These are phyloP conservation scores for Globisporangium polare DNA, from an alignment of 352 stramenopile species.

Conservation along the genomic window DNA sequence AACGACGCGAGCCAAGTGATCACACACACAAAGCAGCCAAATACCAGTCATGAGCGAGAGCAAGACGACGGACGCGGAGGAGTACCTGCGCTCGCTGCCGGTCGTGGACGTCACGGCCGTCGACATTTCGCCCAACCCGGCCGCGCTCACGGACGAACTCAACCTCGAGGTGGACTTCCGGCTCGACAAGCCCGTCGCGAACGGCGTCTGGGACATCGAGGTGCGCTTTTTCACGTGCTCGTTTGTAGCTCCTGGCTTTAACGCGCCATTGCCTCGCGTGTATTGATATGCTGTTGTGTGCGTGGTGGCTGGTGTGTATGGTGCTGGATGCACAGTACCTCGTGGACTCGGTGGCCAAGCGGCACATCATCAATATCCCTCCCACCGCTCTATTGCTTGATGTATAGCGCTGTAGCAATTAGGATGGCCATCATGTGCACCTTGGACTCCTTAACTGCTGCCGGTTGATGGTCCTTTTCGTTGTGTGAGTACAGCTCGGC, in stretches of 20 bases:
- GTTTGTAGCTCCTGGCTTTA: neutral
- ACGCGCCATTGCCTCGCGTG: neutral
- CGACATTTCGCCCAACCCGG: constrained; percentile 82
- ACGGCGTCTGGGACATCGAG: constrained; percentile 78
- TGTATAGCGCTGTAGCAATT: neutral
- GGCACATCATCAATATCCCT: constrained; percentile 88
- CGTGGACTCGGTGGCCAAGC: constrained; percentile 79
- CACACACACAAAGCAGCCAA: constrained; percentile 3
- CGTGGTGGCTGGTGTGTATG: neutral
- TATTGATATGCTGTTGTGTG: neutral
- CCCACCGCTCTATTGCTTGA: constrained; percentile 9
- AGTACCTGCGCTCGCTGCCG: constrained; percentile 44
- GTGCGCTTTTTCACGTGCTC: constrained; percentile 24
- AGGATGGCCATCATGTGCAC: neutral
- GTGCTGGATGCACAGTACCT: constrained; percentile 47
- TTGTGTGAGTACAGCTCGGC: constrained; percentile 52
- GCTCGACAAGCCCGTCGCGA: constrained; percentile 52
- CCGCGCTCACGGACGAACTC: constrained; percentile 65
- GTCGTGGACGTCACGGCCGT: constrained; percentile 66
- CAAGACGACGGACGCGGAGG: constrained; percentile 41
- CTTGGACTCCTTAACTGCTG: constrained; percentile 26
- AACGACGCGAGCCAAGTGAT: neutral
- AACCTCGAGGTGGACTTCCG: constrained; percentile 81
- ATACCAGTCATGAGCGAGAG: constrained; percentile 72
- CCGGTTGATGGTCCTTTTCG: neutral